Base-by-base conservation (phyloP, 208 protist genomes). In the Acanthamoeba royreba region DNA sequence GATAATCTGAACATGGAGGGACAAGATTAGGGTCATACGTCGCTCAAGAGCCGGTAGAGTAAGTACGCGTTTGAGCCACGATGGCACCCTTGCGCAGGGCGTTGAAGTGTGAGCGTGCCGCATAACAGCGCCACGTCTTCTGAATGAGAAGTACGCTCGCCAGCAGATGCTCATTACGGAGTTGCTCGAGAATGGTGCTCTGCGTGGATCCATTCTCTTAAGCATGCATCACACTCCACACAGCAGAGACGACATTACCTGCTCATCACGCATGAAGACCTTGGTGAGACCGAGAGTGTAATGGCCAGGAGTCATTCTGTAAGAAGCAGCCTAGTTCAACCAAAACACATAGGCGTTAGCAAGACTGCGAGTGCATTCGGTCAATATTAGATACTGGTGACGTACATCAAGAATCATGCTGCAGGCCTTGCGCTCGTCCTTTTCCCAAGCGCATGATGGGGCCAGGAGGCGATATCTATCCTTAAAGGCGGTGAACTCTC, bases 391-490 rank as follows among this genome's bases (percentile, higher is more conserved):
- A 63, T 19, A 63, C 3, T 4, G 74, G 5, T 17, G 3, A 45
- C 15, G 38, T 53, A 85, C 74, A 33, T 85, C 74, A 45, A 85
- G 83, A 38, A 90, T 58, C 83, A 69, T 90, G 25, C 38, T 40
- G 46, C 83, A 66, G 83, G 83, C 53, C 83, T 90, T 63, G 52
- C 53, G 53, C n/a, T 92, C 63, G 66, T 92, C 88, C 42, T 47
- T 61, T 31, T 83, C 46, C 88, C 46, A 61, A 33, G 83, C 55
- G 49, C 53, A 52, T 25, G 53, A 69, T 31, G 83, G 83, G 22
- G 83, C 83, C 15, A 92, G 61, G 35, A 92, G 88, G 72, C 90
- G 66, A 49, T 87, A 93, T 15, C 90, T 49, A 31, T 94, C 93
- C 11, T 38, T n/a, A 69, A 92, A 93, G 22, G 47, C 45, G 55